Evolutionary conservation across 2,329 filamentous ascomycete species (phyloP).

Genomic region (Cladosporium sp.): DNA sequence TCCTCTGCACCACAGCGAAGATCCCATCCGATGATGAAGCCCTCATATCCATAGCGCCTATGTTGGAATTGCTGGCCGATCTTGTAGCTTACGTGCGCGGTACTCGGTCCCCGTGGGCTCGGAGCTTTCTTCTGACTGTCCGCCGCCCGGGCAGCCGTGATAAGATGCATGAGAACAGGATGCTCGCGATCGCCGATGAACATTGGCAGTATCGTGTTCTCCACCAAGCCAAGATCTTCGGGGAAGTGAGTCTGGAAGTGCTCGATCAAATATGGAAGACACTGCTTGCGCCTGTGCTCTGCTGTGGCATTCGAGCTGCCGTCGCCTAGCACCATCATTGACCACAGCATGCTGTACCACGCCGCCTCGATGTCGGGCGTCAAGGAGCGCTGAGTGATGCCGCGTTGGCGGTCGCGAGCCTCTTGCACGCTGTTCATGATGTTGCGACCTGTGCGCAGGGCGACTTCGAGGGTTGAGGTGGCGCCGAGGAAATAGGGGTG

Average conservation of each 20-base stretch:
- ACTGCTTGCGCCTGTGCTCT: slow-evolving; percentile 44
- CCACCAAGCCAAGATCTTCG: slow-evolving; percentile 66
- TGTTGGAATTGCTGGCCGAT: slow-evolving; percentile 84
- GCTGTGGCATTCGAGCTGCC: slow-evolving; percentile 16
- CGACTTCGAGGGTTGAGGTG: slow-evolving; percentile 59
- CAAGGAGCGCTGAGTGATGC: slow-evolving; percentile 25
- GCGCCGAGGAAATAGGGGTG: slow-evolving; percentile 55
- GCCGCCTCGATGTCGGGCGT: slow-evolving; percentile 50
- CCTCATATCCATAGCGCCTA: slow-evolving; percentile 69
- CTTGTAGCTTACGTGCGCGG: slow-evolving; percentile 51
- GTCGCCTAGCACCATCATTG: slow-evolving; percentile 43
- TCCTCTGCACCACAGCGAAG: slow-evolving; percentile 52
- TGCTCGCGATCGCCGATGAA: slow-evolving; percentile 48
- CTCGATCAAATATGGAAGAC: slow-evolving; percentile 58
- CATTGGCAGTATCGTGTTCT: slow-evolving; percentile 61
- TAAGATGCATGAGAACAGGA: slow-evolving; percentile 46
- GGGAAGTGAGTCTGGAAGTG: slow-evolving; percentile 60
- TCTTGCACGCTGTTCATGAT: slow-evolving; percentile 67
- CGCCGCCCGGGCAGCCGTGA: slow-evolving; percentile 50
- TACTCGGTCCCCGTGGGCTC: slow-evolving; percentile 6
- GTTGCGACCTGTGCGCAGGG: slow-evolving; percentile 71
- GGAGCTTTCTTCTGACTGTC: slow-evolving; percentile 50
- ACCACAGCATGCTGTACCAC: slow-evolving; percentile 70
- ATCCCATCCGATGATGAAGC: slow-evolving; percentile 85
- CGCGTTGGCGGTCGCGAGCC: slow-evolving; percentile 27